Evolutionary conservation across 192 early-diverging fungal genomes (phyloP).

Genomic region (Coemansia guatemalensis): DNA sequence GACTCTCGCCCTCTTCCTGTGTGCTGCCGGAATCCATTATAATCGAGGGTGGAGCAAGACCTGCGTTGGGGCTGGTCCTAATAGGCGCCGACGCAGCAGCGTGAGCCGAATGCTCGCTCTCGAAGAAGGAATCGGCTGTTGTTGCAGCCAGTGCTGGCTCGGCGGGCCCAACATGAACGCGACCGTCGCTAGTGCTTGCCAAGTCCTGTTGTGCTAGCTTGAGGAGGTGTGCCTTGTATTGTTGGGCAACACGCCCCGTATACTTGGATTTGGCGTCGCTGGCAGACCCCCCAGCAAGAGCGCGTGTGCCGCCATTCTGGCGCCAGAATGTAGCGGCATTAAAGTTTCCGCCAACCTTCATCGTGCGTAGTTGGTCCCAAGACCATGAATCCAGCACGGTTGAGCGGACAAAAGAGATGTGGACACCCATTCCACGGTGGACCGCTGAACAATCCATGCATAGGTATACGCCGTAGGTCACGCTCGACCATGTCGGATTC

Average conservation of each 20-base stretch:
- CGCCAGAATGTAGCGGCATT: constrained; percentile 80
- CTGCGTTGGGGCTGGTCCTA: not conserved
- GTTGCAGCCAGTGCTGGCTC: constrained; percentile 1
- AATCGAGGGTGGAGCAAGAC: constrained; percentile 33
- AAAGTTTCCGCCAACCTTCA: constrained; percentile 89
- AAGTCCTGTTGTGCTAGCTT: constrained; percentile 72
- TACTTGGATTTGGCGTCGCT: constrained; percentile 86
- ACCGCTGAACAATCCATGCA: constrained; percentile 96
- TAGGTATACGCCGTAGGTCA: constrained; percentile 92
- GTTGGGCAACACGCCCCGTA: constrained; percentile 63
- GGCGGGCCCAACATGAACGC: constrained; percentile 19
- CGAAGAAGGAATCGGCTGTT: constrained; percentile 24
- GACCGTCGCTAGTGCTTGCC: constrained; percentile 23
- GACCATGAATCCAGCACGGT: constrained; percentile 89
- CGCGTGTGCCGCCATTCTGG: constrained; percentile 59
- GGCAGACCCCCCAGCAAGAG: constrained; percentile 28
- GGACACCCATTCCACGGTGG: constrained; percentile 96
- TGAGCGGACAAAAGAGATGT: constrained; percentile 96
- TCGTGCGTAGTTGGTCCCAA: constrained; percentile 85
- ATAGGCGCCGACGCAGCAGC: constrained; percentile 7
- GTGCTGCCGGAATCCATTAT: constrained; percentile 10
- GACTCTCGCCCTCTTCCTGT: not conserved
- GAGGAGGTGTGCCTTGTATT: constrained; percentile 80
- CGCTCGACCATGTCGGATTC: constrained; percentile 93
- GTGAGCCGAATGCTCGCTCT: constrained; percentile 22